Base-by-base conservation (phyloP, 345 rosid species). In the Arabis alpina region DNA sequence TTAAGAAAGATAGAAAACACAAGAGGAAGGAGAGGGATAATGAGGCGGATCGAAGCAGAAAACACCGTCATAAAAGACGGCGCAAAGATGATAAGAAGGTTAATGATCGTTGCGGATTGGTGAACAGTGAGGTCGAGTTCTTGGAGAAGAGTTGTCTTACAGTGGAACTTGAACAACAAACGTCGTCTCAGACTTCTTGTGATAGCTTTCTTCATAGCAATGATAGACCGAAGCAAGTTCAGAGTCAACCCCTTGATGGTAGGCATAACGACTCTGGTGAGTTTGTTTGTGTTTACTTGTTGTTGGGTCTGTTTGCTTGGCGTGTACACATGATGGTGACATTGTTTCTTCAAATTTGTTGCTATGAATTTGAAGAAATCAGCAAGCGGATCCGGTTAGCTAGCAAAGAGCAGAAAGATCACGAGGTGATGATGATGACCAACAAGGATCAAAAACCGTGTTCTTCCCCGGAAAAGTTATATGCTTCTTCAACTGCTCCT, bases 131-230 rank as follows among this genome's bases (percentile, higher is more conserved):
- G 54, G 66, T 61, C 6, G 88, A 85, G 45, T 61, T 42, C 10
- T 53, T 61, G 50, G 84, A 81, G 55, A 86, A 77, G 79, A 88
- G 94, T 81, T 78, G 71, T n/a, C 66, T 89, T 47, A 82, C 92
- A 0, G 83, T 84, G 68, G 98, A 92, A 54, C 86, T 82, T 54
- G 84, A 72, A 7, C 81, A 62, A 16, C 87, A 91, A 13, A 72
- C 80, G 54, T 79, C 80, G 64, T 61, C 80, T 30, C 76, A 80
- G 56, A 73, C 19, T 30, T 80, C 80, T 36, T 53, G 73, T 0
- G 80, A 72, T 47, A 76, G 76, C 67, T 56, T 64, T 55, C 43
- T 75, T 66, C 66, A 56, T 50, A 70, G 76, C 84, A 72, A 56
- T 66, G 80, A 80, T 61, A 81, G 77, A 59, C 64, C 32, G 51